These are phyloP conservation scores for Sugiyamaella boreocaroliniensis DNA, from an alignment of 805 yeast species.

Conservation along the genomic window DNA sequence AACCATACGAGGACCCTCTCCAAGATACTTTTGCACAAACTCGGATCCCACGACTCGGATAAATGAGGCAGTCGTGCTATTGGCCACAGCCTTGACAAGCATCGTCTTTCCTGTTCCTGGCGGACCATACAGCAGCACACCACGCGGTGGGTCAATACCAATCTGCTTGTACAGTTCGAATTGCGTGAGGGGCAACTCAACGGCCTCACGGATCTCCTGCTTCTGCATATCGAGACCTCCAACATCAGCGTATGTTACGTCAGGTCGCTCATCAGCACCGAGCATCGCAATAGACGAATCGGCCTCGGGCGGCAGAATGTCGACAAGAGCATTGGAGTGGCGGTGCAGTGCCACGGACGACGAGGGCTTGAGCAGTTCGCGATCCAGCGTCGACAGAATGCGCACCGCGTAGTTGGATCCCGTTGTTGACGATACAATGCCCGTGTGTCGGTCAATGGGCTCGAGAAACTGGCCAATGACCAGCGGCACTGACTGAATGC, in stretches of 20 bases:
- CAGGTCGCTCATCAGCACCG: slow-evolving; percentile 91
- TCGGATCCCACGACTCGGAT: slow-evolving; percentile 97
- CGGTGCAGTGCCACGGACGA: slow-evolving; percentile 96
- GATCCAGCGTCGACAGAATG: slow-evolving; percentile 86
- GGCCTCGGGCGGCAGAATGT: slow-evolving; percentile 97
- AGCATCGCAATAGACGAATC: slow-evolving; percentile 93
- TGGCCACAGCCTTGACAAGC: slow-evolving; percentile 98
- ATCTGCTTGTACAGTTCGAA: slow-evolving; percentile 94
- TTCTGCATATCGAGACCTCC: slow-evolving; percentile 99
- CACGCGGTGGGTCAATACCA: slow-evolving; percentile 98
- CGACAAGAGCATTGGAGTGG: slow-evolving; percentile 95
- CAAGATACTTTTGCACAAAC: slow-evolving; percentile 94
- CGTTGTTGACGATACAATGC: slow-evolving; percentile 94
- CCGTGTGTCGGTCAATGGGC: slow-evolving; percentile 94
- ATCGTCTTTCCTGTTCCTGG: slow-evolving; percentile 99
- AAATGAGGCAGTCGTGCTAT: slow-evolving; percentile 89
- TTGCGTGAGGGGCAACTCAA: slow-evolving; percentile 91
- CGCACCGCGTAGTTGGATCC: slow-evolving; percentile 97
- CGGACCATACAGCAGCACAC: slow-evolving; percentile 96
- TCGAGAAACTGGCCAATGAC: slow-evolving; percentile 98
- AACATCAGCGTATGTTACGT: slow-evolving; percentile 94
- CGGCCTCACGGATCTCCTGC: slow-evolving; percentile 98
- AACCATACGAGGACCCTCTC: slow-evolving; percentile 99
- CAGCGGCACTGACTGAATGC: slow-evolving; percentile 94
- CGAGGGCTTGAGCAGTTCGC: slow-evolving; percentile 90